Evolutionary conservation across 148 eudicot species (phyloP), one percentile per base, ranked within the genome.

Genomic region (Chenopodium formosanum): DNA sequence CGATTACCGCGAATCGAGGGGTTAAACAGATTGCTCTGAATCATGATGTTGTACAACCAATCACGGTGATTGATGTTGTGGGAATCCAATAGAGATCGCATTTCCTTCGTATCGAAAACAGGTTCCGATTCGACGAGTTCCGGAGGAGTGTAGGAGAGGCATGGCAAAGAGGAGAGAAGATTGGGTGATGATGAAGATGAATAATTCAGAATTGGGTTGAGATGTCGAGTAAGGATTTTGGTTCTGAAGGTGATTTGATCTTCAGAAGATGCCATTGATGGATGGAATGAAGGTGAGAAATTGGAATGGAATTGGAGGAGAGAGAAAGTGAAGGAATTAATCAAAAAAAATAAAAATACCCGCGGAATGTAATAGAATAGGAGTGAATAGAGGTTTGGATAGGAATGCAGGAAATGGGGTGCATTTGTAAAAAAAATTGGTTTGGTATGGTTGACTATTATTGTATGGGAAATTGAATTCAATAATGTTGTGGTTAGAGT

Each of bases 61-160:
- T 95, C 97, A 1, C 97, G 87, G 19, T 92, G 93, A 29, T 83
- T 80, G 84, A 93, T 32, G 85, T 93, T 79, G 89, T 95, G 96
- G 27, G 82, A 88, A 77, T 95, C 98, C 27, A 92, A 23, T 2
- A 93, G 81, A 37, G 84, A 73, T n/a, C 98, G 88, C 92, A 95
- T 88, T 32, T 74, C 25, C 0, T 60, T 71, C 10, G 85, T 78
- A 85, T 88, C 88, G 89, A 93, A 93, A 0, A 71, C 40, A 37
- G 81, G 9, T 0, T 65, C 9, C 3, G 83, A 81, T 73, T 84
- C 88, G 31, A 90, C 77, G 53, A 85, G 87, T 40, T 90, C 91
- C 10, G 97, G 94, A 2, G 94, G 88, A 12, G 86, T 32, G 93
- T 86, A 91, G 72, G 83, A 75, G 75, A 92, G 81, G 78, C 96